Evolutionary conservation across 371 early-diverging fungal species (phyloP).

Genomic region (Entomophthora muscae): DNA sequence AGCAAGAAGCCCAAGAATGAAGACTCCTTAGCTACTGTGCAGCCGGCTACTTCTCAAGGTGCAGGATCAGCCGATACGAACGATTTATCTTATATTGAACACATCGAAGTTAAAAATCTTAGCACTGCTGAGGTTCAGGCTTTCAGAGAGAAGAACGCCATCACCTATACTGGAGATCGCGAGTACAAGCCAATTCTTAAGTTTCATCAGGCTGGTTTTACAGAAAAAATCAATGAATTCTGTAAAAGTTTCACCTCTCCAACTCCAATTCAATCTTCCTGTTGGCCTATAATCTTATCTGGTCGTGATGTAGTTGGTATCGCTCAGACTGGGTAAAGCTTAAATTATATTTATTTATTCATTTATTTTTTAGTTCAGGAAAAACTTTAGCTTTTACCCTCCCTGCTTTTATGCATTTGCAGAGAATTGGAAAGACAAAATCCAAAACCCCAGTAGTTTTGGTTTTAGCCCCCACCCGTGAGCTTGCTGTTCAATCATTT

Average conservation of each 20-base stretch:
- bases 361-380: constrained; percentile 32
- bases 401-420: constrained; percentile 63
- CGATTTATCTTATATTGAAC: constrained; percentile 9
- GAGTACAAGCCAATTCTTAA: constrained; percentile 53
- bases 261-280: constrained; percentile 94
- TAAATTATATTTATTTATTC: constrained; percentile 3
- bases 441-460: constrained; percentile 43
- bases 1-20: constrained; percentile 15
- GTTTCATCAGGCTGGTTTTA: constrained; percentile 56
- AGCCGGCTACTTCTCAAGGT: constrained; percentile 14
- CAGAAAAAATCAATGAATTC: constrained; percentile 45
- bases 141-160: constrained; percentile 44
- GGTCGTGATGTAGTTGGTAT: constrained; percentile 61
- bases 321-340: constrained; percentile 59
- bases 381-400: constrained; percentile 91
- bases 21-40: constrained; percentile 13
- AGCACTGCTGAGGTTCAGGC: constrained; percentile 18
- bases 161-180: constrained; percentile 42
- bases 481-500: constrained; percentile 86
- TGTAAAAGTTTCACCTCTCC: constrained; percentile 76
- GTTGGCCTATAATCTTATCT: constrained; percentile 57
- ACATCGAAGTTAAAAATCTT: constrained; percentile 18
- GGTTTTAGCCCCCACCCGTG: constrained; percentile 88
- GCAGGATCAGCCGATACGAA: not conserved
- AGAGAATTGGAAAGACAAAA: constrained; percentile 12